Base-by-base conservation (phyloP, 345 rosid species). In the Eucalyptus tenuipes region DNA sequence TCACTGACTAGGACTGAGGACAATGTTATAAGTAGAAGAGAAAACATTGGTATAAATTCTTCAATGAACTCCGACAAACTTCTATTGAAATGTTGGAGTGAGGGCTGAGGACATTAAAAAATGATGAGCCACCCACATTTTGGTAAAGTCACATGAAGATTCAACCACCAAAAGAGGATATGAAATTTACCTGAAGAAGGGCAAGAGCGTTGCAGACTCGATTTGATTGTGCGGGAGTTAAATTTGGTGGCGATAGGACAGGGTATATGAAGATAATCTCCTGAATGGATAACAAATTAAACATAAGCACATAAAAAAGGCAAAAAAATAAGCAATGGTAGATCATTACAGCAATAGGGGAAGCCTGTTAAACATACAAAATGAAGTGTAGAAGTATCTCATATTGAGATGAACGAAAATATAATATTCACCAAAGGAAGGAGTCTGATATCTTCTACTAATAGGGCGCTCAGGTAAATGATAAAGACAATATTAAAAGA, bases 171-270 rank as follows among this genome's bases (percentile, higher is more conserved):
- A n/a, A 31, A 24, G 37, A 86, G 47, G 86, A 80, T 37, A 22
- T 11, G 31, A 84, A 50, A 31, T 57, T 71, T 61, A 98, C 99
- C 98, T 98, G 99, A 93, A 98, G 99, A 91, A 98, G 99, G 50
- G 99, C 99, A 55, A 98, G 97, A 80, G 99, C 98, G 92, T 98
- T 97, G 92, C 99, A 98, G 71, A 98, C 99, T 89, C 99, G 95
- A 91, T 96, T 97, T 55, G 99, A 98, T 89, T 97, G 99, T 20
- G 99, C 96, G 18, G 98, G 97, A 90, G 95, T 92, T 86, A 98
- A 92, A 91, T 93, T 95, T 27, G 99, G 99, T 42, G 99, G 99
- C 17, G 99, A 92, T 31, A 98, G 95, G 91, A 96, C 97, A 91
- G 99, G 97, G 90, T 97, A 98, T 93, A 98, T 96, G 71, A 98